Percentiles rank a stretch among this genome's conserved stretches.
These are phyloP conservation scores for Capsicum baccatum DNA, from an alignment of 257 asterid genomes.

Conservation along the genomic window DNA sequence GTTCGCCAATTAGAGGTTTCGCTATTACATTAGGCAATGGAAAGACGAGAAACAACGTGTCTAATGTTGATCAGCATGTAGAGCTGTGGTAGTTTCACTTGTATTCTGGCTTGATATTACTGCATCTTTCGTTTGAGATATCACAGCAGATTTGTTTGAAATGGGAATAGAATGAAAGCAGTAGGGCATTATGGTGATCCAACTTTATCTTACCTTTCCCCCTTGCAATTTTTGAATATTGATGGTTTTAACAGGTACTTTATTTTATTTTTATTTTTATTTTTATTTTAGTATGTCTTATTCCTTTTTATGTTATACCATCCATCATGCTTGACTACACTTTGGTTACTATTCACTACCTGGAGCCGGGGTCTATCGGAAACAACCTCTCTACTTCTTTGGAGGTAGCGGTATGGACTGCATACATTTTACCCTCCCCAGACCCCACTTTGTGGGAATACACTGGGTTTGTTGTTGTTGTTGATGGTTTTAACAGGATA, in stretches of 20 bases:
- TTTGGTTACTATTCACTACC: too few relatives aligned
- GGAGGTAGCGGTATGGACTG: too few relatives aligned
- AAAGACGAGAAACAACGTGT: neutral
- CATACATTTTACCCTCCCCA: too few relatives aligned
- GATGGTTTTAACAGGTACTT: neutral
- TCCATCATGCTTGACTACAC: too few relatives aligned
- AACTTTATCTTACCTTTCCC: neutral
- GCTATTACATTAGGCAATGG: constrained; percentile 13
- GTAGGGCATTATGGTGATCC: neutral
- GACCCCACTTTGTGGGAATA: too few relatives aligned
- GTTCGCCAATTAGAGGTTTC: neutral
- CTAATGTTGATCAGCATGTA: neutral
- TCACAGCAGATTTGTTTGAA: neutral
- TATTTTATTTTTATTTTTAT: too few relatives aligned
- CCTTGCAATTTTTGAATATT: neutral
- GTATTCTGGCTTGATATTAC: neutral
- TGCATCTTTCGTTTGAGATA: neutral
- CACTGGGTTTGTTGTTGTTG: too few relatives aligned
- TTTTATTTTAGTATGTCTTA: too few relatives aligned
- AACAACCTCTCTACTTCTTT: too few relatives aligned
- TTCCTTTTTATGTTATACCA: too few relatives aligned
- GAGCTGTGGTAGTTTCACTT: neutral
- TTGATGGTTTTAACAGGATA: neutral
- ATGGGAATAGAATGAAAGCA: neutral
- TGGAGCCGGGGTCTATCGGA: too few relatives aligned